Conservation (phyloP, 805 yeast genomes). For the Nakazawaea siamensis region DNA sequence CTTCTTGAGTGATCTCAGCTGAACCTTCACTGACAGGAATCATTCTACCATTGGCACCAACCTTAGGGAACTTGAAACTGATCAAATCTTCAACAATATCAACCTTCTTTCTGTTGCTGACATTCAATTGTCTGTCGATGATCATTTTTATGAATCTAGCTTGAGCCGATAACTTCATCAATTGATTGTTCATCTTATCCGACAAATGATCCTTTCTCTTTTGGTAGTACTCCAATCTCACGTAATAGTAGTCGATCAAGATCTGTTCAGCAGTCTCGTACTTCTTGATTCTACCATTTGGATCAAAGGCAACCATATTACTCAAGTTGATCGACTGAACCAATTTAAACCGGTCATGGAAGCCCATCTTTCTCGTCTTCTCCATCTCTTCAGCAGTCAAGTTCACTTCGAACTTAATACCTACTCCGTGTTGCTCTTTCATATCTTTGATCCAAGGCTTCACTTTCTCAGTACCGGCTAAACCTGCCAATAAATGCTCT, state of each 20-base stretch:
- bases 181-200: conserved; percentile 59
- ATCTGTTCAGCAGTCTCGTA: conserved; percentile 74
- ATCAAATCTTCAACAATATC: conserved; percentile 57
- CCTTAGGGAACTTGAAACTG: conserved; percentile 62
- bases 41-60: conserved; percentile 63
- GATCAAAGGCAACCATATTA: conserved; percentile 95
- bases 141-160: conserved; percentile 90
- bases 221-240: conserved; percentile 85
- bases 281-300: conserved; percentile 77
- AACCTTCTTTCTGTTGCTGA: conserved; percentile 68
- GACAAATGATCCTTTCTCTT: conserved; percentile 79
- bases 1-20: conserved; percentile 27
- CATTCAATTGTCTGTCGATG: conserved; percentile 60
- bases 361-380: conserved; percentile 65
- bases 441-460: conserved; percentile 88
- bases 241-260: conserved; percentile 73
- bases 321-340: conserved; percentile 57
- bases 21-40: conserved; percentile 31
- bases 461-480: conserved; percentile 66
- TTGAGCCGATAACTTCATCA: conserved; percentile 70
- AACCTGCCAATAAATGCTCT: conserved; percentile 68
- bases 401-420: conserved; percentile 71
- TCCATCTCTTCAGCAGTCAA: conserved; percentile 76
- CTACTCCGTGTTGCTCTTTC: conserved; percentile 87
- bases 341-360: conserved; percentile 78